Conservation (phyloP, 139 green algal species). For the Protoeuglena noctilucae region DNA sequence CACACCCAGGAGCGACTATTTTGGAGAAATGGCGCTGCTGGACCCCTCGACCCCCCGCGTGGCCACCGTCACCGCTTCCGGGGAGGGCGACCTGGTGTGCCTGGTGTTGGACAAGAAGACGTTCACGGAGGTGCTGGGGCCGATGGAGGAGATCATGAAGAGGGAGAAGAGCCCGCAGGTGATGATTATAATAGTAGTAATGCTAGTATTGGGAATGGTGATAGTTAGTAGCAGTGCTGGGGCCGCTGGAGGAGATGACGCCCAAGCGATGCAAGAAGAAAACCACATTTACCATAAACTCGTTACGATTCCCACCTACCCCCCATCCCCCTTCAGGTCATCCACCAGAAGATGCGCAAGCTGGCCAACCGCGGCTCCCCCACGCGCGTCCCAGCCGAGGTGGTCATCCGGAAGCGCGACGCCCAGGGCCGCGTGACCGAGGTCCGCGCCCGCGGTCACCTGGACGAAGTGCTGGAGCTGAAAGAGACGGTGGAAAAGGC, state of each 20-base stretch:
- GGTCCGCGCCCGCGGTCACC: conserved; percentile 55
- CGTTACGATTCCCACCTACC: too few relatives aligned
- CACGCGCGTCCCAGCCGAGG: conserved; percentile 43
- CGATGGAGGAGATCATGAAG: conserved; percentile 63
- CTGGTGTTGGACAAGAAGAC: conserved; percentile 58
- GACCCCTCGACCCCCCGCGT: conserved; percentile 42
- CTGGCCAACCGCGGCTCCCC: conserved; percentile 17
- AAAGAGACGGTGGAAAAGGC: conserved; percentile 17
- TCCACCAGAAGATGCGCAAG: conserved; percentile 1
- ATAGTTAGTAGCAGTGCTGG: too few relatives aligned
- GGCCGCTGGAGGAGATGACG: conserved; percentile 1
- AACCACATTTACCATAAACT: too few relatives aligned
- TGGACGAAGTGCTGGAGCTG: conserved; percentile 77
- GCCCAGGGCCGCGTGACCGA: conserved; percentile 23
- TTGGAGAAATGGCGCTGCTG: conserved; percentile 75
- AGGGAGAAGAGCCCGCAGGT: conserved; percentile 64
- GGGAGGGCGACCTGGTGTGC: too few relatives aligned
- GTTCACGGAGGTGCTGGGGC: conserved; percentile 71
- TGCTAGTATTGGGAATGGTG: too few relatives aligned
- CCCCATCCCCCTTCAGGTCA: too few relatives aligned
- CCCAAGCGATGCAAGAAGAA: neutral
- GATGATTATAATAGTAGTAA: too few relatives aligned
- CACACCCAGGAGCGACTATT: conserved; percentile 81
- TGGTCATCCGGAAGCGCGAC: conserved; percentile 55
- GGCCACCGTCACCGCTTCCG: conserved; percentile 54